Conservation (phyloP, 2,329 filamentous ascomycete genomes). For the Huntiella bhutanensis region DNA sequence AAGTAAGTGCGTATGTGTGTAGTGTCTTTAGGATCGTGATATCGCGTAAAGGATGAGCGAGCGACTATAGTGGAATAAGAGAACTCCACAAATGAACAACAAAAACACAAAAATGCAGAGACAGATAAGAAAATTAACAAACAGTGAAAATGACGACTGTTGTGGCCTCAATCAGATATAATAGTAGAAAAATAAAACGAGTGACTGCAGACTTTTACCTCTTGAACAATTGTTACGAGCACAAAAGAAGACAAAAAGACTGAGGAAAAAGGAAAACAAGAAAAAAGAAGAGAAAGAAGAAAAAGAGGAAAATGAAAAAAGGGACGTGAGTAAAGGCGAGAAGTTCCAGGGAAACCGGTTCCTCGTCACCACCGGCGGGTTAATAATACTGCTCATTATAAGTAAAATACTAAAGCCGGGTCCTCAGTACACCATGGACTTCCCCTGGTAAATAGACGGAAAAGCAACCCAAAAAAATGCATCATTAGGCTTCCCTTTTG, state of each 20-base stretch:
- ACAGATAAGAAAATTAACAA: neutral
- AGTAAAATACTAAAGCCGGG: too few relatives aligned
- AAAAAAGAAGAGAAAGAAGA: neutral
- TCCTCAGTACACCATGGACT: too few relatives aligned
- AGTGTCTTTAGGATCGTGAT: neutral
- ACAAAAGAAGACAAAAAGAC: slow-evolving; percentile 1
- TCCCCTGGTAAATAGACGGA: too few relatives aligned
- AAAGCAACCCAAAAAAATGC: too few relatives aligned
- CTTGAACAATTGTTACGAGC: neutral
- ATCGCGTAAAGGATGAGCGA: neutral
- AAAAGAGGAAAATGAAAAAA: neutral
- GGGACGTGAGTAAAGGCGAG: neutral
- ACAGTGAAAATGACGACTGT: slow-evolving; percentile 3
- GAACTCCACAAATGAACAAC: neutral
- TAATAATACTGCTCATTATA: too few relatives aligned
- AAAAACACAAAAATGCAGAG: neutral
- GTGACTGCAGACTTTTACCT: slow-evolving; percentile 7
- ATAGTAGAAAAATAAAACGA: slow-evolving; percentile 4
- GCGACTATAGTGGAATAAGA: neutral
- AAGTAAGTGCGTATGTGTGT: neutral
- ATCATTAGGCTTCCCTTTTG: too few relatives aligned
- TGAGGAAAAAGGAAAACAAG: neutral
- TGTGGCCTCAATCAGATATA: neutral
- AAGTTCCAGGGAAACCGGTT: too few relatives aligned
- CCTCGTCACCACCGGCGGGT: too few relatives aligned